Base-by-base conservation (phyloP, 208 protist genomes). In the Acanthamoeba royreba region DNA sequence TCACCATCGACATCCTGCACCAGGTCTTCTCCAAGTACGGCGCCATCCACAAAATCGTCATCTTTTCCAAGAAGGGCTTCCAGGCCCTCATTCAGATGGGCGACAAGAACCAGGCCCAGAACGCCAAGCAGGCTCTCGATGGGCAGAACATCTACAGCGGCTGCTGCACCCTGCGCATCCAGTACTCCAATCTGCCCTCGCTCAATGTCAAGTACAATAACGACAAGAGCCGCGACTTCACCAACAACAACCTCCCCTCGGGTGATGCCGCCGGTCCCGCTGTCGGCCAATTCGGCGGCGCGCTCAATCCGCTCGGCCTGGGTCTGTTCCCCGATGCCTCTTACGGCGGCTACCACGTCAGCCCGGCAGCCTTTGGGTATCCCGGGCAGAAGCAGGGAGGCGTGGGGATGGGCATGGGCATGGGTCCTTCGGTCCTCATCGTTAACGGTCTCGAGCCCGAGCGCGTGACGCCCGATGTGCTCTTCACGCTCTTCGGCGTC, bases 401-500 rank as follows among this genome's bases (percentile, higher is more conserved):
- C 47, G 81, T 63, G 22, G 81, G 81, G 31, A 88, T 88, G 81
- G 81, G 40, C 9, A 88, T 88, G 81, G 81, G 81, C 46, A 88
- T 88, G 81, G 81, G 40, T 22, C 83, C 55, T 25, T 66, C 43
- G 25, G 92, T 96, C 9, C 89, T 96, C 17, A 95, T 95, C 31
- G 91, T 94, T 31, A 79, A 58, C 53, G 92, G 92, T 33, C 45
- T 93, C 11, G 74, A 86, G 33, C 13, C 53, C 9, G 55, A 93
- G 33, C 61, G 86, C 53, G 69, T 96, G 2, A 85, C 83, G 40
- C 86, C 88, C 35, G 94, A 97, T 17, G 58, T 95, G 22, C 28
- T 97, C 55, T 97, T 96, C 47, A 97, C 77, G 33, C 55, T 97
- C 7, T 97, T 97, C 83, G 92, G 93, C 35, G 93, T 96, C 28